Base-by-base conservation (phyloP, 306 rosid genomes). In the Quercus aquifolioides region DNA sequence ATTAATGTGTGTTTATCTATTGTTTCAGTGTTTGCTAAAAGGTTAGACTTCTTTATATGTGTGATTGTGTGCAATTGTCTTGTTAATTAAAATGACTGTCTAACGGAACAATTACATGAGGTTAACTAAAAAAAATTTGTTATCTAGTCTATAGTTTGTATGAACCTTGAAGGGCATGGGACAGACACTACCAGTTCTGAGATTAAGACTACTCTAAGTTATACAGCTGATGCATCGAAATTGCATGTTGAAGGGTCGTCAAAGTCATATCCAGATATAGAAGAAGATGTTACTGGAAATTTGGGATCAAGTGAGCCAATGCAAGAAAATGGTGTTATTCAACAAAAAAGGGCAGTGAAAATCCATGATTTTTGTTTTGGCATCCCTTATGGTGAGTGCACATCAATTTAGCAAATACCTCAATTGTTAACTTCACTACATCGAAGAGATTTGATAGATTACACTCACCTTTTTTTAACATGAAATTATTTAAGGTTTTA, bases 351-450 rank as follows among this genome's bases (percentile, higher is more conserved):
- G 51, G 76, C 89, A 19, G 97, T 97, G 4, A 92, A 90, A 86
- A 86, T 94, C 76, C 99, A 94, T 85, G 99, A 94, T 83, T 94
- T 94, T 81, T 94, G 99, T 86, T 94, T 94, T 18, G 99, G 97
- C 75, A 92, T 94, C 83, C 99, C 99, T 55, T 94, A 90, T 76
- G 99, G 99, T 90, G 69, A 85, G 90, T 84, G 74, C 79, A 74
- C 62, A 75, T 52, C 23, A 57, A 57, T 79, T 82, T 69, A 79
- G 38, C 12, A 19, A 35, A 35, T 14, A 68, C 26, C 17, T 33
- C 6, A 17, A 10, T 35, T 68, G 52, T 68, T 9, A 1, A 35
- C 6, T 68, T 68, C 4, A 2, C 17, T 74, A 69, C 51, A 20
- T 62, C 11, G 21, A 56, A 54, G 77, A 25, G 55, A 80, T 56